Base-by-base conservation (phyloP, 192 early-diverging fungal genomes). In the Coemansia furcata region DNA sequence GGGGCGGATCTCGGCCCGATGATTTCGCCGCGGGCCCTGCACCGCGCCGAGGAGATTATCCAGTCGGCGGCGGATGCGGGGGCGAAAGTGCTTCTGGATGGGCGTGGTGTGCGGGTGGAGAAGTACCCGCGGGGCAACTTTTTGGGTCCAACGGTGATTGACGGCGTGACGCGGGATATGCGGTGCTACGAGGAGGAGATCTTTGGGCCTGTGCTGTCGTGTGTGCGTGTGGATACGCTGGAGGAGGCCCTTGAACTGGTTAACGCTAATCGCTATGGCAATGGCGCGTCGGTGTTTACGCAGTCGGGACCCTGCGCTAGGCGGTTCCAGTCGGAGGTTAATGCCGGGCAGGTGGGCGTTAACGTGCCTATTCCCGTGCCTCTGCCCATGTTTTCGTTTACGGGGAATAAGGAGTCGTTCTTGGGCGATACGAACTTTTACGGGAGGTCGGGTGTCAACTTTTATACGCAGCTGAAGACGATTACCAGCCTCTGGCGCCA, bases 331-430 rank as follows among this genome's bases (percentile, higher is more conserved):
- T 75, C 88, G 30, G 92, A 95, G 67, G 89, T 96, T 62, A 94
- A 95, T 73, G 95, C 91, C 33, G 96, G 96, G 15, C 96, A 98
- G 83, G 89, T 97, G 33, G 95, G 93, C 59, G 84, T 87, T 77
- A 89, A 89, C 36, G 93, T 96, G 26, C 95, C 96, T 7, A 97
- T 97, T 66, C 96, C 96, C 6, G 96, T 98, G 33, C 96, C 96
- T 6, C 82, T 98, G 67, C 96, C 96, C 63, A 94, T 95, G 89
- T 98, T 98, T 84, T 93, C 92, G 55, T 97, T 97, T 84, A 98
- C 96, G 15, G 96, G 95, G 2, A 89, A 86, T 60, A 85, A 92
- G 63, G 96, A 88, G 29, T 94, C 92, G 63, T 97, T 98, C 66
- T 81, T 88, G 66, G 96, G 96, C 52, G 96, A 98, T 69, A 76